These are phyloP conservation scores for Xylaria sp. DNA, from an alignment of 495 filamentous ascomycete species.

Conservation along the genomic window DNA sequence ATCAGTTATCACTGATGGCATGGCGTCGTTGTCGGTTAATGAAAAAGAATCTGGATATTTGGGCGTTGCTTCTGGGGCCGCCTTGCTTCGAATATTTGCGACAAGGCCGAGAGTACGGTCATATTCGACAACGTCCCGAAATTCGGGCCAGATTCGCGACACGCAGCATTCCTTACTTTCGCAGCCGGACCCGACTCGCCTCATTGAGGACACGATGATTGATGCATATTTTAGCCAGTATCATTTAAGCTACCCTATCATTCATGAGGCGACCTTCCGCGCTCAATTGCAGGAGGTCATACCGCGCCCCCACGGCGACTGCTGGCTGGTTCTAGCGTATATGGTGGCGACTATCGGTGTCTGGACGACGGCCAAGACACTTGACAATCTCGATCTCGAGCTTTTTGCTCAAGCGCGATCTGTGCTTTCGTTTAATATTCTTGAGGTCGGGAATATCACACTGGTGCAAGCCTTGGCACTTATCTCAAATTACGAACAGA, in stretches of 20 bases:
- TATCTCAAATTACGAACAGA: constrained; percentile 63
- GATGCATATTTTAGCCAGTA: constrained; percentile 47
- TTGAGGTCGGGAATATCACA: constrained; percentile 61
- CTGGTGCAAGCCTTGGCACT: constrained; percentile 59
- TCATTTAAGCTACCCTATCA: constrained; percentile 61
- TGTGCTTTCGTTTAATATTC: constrained; percentile 51
- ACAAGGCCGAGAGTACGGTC: background rate
- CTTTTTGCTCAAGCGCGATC: constrained; percentile 55
- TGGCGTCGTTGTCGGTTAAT: constrained; percentile 29
- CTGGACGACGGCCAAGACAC: constrained; percentile 57
- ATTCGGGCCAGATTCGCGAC: constrained; percentile 3
- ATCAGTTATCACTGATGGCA: constrained; percentile 27
- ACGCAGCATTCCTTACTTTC: constrained; percentile 13
- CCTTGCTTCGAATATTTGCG: constrained; percentile 30
- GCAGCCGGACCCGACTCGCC: constrained; percentile 27
- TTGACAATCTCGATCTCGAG: constrained; percentile 54
- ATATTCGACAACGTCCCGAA: constrained; percentile 11
- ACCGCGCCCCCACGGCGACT: constrained; percentile 54
- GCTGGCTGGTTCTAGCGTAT: constrained; percentile 60
- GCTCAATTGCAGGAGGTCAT: constrained; percentile 62
- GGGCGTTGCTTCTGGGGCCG: constrained; percentile 30
- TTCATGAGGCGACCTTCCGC: constrained; percentile 62
- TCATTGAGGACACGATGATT: constrained; percentile 28
- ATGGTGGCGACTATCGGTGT: constrained; percentile 59
- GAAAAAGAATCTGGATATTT: constrained; percentile 29